phyloP scores from a whole-genome alignment of 805 yeast genomes.

The Dipodascus albidus region DNA sequence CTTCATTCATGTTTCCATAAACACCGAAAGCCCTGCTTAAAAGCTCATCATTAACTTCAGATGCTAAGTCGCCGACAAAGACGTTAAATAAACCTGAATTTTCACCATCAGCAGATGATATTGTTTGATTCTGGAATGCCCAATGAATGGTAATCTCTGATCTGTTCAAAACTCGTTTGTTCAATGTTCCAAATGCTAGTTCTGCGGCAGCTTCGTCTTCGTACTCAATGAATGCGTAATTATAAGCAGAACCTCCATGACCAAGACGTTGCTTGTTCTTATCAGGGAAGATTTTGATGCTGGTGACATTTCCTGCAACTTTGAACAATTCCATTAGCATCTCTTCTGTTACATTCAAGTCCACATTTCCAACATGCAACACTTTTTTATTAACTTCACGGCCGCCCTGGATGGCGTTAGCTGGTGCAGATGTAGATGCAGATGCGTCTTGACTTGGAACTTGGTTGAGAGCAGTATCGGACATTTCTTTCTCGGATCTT shows the following conservation, averaged over 20 bases:
- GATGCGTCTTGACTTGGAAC: neutral
- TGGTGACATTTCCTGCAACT: constrained; percentile 46
- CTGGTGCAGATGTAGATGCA: constrained; percentile 30
- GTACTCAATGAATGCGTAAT: constrained; percentile 78
- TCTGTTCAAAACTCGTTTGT: constrained; percentile 43
- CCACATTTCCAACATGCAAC: constrained; percentile 67
- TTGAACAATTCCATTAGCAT: constrained; percentile 50
- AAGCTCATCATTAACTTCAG: constrained; percentile 72
- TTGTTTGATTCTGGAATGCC: constrained; percentile 74
- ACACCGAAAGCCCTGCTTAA: constrained; percentile 45
- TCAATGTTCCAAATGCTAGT: constrained; percentile 46
- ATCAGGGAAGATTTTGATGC: constrained; percentile 63
- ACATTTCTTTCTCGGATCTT: neutral
- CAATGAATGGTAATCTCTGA: constrained; percentile 57
- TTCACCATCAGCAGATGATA: constrained; percentile 37
- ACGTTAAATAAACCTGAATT: constrained; percentile 40
- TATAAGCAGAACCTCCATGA: constrained; percentile 33
- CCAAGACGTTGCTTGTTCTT: constrained; percentile 37
- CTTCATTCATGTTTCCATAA: constrained; percentile 57
- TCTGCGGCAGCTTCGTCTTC: constrained; percentile 46
- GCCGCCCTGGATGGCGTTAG: constrained; percentile 72
- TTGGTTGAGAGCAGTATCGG: neutral
- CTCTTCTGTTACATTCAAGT: constrained; percentile 53
- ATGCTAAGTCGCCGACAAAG: constrained; percentile 77
- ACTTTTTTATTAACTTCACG: constrained; percentile 65